A percentile compares a stretch with the other conserved stretches of the same genome.
phyloP scores from a whole-genome alignment of 495 filamentous ascomycete species.

The Sabuloglossum arenarium region DNA sequence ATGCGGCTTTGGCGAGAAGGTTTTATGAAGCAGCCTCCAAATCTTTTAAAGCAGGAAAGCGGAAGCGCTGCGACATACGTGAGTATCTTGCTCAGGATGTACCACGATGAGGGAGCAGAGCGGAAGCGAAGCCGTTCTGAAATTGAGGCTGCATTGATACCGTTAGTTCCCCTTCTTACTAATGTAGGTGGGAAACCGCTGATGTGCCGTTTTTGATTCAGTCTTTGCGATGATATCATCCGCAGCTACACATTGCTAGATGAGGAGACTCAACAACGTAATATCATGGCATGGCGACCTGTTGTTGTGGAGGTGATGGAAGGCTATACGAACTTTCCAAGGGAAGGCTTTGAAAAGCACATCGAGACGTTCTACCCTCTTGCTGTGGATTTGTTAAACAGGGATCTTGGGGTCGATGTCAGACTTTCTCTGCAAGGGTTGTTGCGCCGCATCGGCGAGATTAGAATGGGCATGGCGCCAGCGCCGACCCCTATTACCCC shows the following conservation, averaged over 20 bases:
- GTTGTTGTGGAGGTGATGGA: constrained; percentile 97
- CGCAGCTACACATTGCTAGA: constrained; percentile 62
- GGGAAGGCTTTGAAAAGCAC: constrained; percentile 62
- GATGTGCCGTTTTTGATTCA: constrained; percentile 11
- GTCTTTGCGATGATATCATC: constrained; percentile 81
- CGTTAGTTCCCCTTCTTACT: constrained; percentile 26
- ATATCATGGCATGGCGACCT: constrained; percentile 88
- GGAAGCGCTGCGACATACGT: constrained; percentile 87
- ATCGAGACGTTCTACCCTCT: constrained; percentile 71
- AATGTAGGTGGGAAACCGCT: background rate
- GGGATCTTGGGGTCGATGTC: constrained; percentile 62
- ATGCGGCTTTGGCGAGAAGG: constrained; percentile 91
- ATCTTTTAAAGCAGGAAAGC: constrained; percentile 93
- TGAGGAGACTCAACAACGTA: constrained; percentile 85
- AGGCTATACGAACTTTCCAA: constrained; percentile 72
- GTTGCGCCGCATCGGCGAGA: constrained; percentile 63
- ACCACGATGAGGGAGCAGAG: constrained; percentile 70
- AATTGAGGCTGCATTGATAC: constrained; percentile 80
- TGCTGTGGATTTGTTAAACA: constrained; percentile 57
- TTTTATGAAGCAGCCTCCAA: constrained; percentile 99
- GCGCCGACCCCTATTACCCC: background rate
- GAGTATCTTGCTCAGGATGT: constrained; percentile 88
- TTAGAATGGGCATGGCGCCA: constrained; percentile 40
- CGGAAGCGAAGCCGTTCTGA: constrained; percentile 53
- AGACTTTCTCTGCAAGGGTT: constrained; percentile 54